Evolutionary conservation across 2,329 filamentous ascomycete genomes (phyloP), one percentile per base, ranked within the genome.

Genomic region (Tricladium varicosporioides): DNA sequence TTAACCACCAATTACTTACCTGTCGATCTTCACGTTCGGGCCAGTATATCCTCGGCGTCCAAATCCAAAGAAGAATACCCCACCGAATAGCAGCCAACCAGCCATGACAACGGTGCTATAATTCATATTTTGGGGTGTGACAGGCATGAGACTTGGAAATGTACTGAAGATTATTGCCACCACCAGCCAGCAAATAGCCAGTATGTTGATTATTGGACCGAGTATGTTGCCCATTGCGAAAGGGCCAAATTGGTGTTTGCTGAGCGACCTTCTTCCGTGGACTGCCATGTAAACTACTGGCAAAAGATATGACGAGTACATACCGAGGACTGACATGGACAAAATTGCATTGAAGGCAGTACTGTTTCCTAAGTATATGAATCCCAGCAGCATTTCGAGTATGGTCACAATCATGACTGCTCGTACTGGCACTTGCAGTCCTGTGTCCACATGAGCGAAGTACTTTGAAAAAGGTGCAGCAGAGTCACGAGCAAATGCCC

Each of bases 321-420:
- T 63, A 2, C 73, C 72, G 2, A 77, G 71, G 43, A 79, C 72
- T 0, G 72, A 67, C 70, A 78, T 74, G 1, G 76, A 73, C 0
- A 76, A 71, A 57, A 78, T 77, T 5, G 77, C 76, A 51, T 73
- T 75, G 49, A 79, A 80, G 0, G 77, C 76, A 10, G 78, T 76
- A 13, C 71, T 71, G 1, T 75, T 76, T 0, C 76, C 76, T 0
- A 78, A 69, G 54, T 78, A 79, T 4, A 80, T 67, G 1, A 79
- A 70, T 1, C 76, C 77, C 45, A 79, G 78, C 13, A 75, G 61
- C 18, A 75, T 69, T 57, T 78, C 76, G 60, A 78, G 75, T 4
- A 71, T 60, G n/a, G 70, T 74, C n/a, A 73, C 69, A 5, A 75
- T 58, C 4, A 77, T 18, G 13, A 80, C 74, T 1, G 75, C 69